Base-by-base conservation (phyloP, 257 asterid species). In the Nicotiana undulata region DNA sequence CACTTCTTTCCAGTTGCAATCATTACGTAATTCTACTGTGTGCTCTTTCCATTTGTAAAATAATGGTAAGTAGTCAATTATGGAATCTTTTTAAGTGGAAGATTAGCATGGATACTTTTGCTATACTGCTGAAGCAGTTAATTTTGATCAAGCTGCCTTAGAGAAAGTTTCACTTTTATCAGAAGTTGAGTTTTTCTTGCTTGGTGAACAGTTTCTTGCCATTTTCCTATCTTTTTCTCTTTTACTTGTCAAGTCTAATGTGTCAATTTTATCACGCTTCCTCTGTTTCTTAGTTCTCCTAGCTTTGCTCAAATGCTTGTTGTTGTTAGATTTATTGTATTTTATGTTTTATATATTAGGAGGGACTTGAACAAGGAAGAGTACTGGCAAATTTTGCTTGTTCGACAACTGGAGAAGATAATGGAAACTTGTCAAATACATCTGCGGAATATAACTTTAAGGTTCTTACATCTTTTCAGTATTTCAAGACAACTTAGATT, bases 391-490 rank as follows among this genome's bases (percentile, higher is more conserved):
- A 79, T 81, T 83, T 77, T 77, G 83, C 83, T 59, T 79, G 84
- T 85, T 83, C 87, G 60, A 56, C 81, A 66, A 79, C 59, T 16
- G 82, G 83, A 78, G 88, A 82, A 68, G 88, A 82, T 81, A 86
- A 68, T 56, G 80, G 83, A 24, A 83, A 81, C 77, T 34, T 84
- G 81, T 76, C 79, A 82, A 75, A 80, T 85, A 86, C 88, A 68
- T 66, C 58, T 34, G 79, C n/a, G 26, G 88, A 75, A 63, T 82
- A 89, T 77, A 88, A 88, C 75, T 87, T 95, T 81, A 89, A 93
- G 98, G 98, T 93, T 88, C 82, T 49, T 75, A 40, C 56, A 68
- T 4, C 77, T 68, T 37, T 40, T 67, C 5, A 67, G 20, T 67
- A 37, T 11, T 67, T 26, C 75, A 66, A 66, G 76, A n/a, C n/a